Base-by-base conservation (phyloP, 306 rosid species). In the Fagus sylvatica region DNA sequence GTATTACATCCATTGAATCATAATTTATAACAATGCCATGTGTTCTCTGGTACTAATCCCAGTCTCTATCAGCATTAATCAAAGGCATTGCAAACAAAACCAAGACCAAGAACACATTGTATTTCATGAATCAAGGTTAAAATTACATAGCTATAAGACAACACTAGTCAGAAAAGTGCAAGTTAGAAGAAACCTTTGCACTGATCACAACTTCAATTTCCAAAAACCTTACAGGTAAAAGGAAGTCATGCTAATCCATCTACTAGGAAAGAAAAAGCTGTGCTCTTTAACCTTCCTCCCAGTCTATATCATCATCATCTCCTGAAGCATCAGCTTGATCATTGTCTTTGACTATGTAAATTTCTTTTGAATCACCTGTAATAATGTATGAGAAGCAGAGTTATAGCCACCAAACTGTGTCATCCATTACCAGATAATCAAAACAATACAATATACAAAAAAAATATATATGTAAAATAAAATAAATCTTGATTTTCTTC, bases 231-330 rank as follows among this genome's bases (percentile, higher is more conserved):
- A 82, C 78, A 42, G 46, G 74, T 70, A 55, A 60, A 75, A 74
- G 53, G 53, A 74, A 30, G 76, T 36, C 39, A 59, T 59, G 55
- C 51, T 71, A 17, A 59, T 61, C 37, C 22, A 62, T 15, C 43
- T 34, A 39, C 19, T 0, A 37, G 49, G 71, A 3, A 65, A 53
- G 8, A 46, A 36, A 22, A 46, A 55, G 22, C 33, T 48, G 19
- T 48, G 56, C 74, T 71, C 84, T 80, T 83, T 68, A 93, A 68
- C 97, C 93, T 86, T 93, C 98, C 90, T 93, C 98, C 98, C 98
- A 91, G 80, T 93, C 97, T 30, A 93, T 80, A 42, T 91, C 89
- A 2, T 86, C 93, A 2, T 90, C 93, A 28, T 90, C 89, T 7
- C 80, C 87, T 49, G 84, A 74, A 55, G 87, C 89, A 72, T 89